Base-by-base conservation (phyloP, 2,329 filamentous ascomycete species). In the Cladorrhinum sp. region DNA sequence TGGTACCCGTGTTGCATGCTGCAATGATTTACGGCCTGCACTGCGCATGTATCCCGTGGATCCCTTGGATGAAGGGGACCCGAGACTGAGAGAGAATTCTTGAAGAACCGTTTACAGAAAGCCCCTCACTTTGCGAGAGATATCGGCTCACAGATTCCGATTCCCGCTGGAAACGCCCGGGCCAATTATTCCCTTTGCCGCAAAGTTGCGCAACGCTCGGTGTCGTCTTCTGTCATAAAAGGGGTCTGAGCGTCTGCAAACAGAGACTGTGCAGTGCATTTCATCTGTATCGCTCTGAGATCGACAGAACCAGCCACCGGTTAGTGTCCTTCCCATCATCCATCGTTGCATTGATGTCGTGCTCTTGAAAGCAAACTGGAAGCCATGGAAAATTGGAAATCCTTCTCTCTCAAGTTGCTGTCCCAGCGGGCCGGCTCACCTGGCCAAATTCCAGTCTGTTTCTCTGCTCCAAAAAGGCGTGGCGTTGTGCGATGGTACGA, bases 401-500 rank as follows among this genome's bases (percentile, higher is more conserved):
- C 50, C 13, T 29, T 29, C 50, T 29, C 23, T 52, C 29, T 36
- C 13, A 16, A 20, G 36, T 23, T 50, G 41, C 20, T 53, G 55
- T 60, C 58, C 61, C 58, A 36, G 45, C 41, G 24, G 45, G 29
- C 32, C 50, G 61, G 61, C 58, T 58, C 55, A 45, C 29, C 41
- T 41, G 38, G 55, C 32, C 27, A 45, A 24, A 25, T 7, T 16
- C 36, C 27, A 59, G 49, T 32, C 57, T 52, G 53, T 58, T 63
- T 55, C 58, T 58, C 49, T 57, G 27, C 29, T 48, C 53, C 36
- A 36, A 55, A 41, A 55, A 45, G 54, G 25, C 57, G 57, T 56
- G 54, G 61, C 50, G 58, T 54, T 51, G 57, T 60, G 55, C 50
- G 57, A 62, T 60, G 41, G 54, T 51, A 45, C 50, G 38, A 55